A percentile compares a stretch with the other conserved stretches of the same genome.
These are phyloP conservation scores for Xylaria venustula DNA, from an alignment of 495 filamentous ascomycete genomes.

Conservation along the genomic window DNA sequence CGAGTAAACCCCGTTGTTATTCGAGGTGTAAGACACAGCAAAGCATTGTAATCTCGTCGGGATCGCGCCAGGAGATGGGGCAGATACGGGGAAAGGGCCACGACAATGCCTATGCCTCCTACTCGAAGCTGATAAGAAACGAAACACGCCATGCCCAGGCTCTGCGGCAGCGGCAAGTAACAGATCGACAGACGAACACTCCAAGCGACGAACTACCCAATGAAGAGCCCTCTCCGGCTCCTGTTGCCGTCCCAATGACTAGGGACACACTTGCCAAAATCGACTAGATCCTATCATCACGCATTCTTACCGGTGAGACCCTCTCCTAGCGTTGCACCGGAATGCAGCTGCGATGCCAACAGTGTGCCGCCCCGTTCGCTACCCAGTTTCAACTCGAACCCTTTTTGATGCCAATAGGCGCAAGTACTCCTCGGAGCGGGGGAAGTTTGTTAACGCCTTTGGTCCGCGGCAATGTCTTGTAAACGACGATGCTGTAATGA, in stretches of 20 bases:
- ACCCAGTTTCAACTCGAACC: constrained; percentile 11
- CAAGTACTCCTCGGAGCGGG: constrained; percentile 26
- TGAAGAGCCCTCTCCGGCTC: not conserved
- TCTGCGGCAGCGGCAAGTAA: not conserved
- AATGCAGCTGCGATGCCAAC: constrained; percentile 20
- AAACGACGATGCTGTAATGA: too few species aligned
- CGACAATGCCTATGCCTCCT: not conserved
- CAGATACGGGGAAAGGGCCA: too few species aligned
- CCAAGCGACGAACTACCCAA: constrained; percentile 1
- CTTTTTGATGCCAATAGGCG: constrained; percentile 12
- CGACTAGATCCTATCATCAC: constrained; percentile 7
- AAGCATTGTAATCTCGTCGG: not conserved
- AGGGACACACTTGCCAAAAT: too few species aligned
- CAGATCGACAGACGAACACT: not conserved
- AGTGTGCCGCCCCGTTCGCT: constrained; percentile 24
- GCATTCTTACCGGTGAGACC: constrained; percentile 22
- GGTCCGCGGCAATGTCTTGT: constrained; percentile 17
- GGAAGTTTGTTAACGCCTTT: constrained; percentile 11
- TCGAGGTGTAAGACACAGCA: not conserved
- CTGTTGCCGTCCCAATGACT: constrained; percentile 2
- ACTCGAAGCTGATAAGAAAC: not conserved
- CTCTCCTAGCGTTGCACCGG: constrained; percentile 26
- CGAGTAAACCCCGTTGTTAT: not conserved
- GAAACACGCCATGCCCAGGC: not conserved
- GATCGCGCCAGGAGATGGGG: not conserved